These are phyloP conservation scores for Microbotryomycetes sp. DNA, from an alignment of 1,284 basidiomycete genomes.

Conservation along the genomic window DNA sequence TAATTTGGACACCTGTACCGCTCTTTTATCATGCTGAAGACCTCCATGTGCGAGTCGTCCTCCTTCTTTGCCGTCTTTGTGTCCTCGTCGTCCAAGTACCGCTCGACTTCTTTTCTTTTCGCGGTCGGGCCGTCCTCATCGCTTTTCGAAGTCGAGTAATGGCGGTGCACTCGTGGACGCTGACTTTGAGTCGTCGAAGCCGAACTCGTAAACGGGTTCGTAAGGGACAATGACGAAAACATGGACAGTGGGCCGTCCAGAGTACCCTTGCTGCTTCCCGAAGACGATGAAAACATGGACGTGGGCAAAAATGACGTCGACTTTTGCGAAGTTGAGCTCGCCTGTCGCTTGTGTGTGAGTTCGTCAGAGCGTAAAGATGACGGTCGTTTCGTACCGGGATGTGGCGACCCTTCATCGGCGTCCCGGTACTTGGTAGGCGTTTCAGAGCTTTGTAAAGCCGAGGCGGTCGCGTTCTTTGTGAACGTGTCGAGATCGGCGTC, in stretches of 20 bases:
- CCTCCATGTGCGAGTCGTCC: constrained; percentile 23
- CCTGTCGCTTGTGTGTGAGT: too few species aligned
- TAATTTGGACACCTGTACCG: constrained; percentile 70
- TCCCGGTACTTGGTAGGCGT: neutral
- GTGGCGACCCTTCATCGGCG: neutral
- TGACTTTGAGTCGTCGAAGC: neutral
- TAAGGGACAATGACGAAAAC: neutral
- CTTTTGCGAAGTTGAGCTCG: neutral
- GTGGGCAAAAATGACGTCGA: neutral
- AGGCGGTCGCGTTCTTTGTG: neutral
- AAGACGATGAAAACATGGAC: neutral
- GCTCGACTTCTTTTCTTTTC: constrained; percentile 4
- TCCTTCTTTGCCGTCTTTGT: constrained; percentile 13
- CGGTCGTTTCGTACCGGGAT: neutral
- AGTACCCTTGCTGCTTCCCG: neutral
- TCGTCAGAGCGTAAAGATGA: too few species aligned
- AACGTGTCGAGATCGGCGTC: constrained; percentile 13
- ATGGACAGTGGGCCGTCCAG: neutral
- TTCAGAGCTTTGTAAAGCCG: neutral
- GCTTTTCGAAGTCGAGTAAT: neutral
- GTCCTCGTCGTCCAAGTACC: constrained; percentile 18
- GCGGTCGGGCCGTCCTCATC: neutral
- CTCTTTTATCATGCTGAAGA: constrained; percentile 40
- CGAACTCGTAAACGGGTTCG: neutral
- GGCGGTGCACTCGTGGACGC: neutral